These are phyloP conservation scores for Xanthoconium purpureum DNA, from an alignment of 768 basidiomycete species.

Conservation along the genomic window DNA sequence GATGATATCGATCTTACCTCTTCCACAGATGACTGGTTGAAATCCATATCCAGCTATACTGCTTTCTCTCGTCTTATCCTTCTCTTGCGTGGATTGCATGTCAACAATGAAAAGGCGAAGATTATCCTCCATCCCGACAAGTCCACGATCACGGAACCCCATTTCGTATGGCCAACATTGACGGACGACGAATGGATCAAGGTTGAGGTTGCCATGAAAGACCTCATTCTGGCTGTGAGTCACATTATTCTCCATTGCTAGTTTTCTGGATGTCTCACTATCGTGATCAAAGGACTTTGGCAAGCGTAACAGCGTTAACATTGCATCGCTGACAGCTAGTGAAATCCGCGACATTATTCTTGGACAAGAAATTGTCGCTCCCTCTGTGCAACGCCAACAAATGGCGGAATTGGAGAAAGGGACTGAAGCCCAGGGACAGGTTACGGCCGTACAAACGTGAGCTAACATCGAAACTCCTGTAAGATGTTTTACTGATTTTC, in stretches of 20 bases:
- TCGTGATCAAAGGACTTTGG: conserved; percentile 75
- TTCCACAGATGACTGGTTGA: conserved; percentile 88
- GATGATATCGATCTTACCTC: conserved; percentile 5
- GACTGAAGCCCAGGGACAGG: conserved; percentile 88
- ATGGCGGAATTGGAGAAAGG: conserved; percentile 99
- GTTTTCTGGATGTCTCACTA: conserved; percentile 11
- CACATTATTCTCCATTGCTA: background rate
- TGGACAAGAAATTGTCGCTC: conserved; percentile 97
- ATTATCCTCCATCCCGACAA: conserved; percentile 97
- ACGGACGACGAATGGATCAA: conserved; percentile 98
- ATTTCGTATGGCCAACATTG: conserved; percentile 96
- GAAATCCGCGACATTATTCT: conserved; percentile 98
- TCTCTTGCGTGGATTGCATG: conserved; percentile 94
- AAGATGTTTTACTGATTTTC: conserved; percentile 3
- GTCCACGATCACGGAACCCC: conserved; percentile 92
- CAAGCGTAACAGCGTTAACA: conserved; percentile 98
- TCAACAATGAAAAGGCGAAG: conserved; percentile 99
- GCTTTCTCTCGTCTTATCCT: conserved; percentile 98
- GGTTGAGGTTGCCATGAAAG: conserved; percentile 98
- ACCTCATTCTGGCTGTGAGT: conserved; percentile 83
- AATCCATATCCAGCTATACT: conserved; percentile 97
- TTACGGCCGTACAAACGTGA: conserved; percentile 92
- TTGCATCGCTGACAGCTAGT: conserved; percentile 92
- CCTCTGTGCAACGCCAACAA: conserved; percentile 94
- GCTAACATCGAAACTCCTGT: conserved; percentile 13